Evolutionary conservation across 345 rosid species (phyloP).

Genomic region (Chamaenerion angustifolium): DNA sequence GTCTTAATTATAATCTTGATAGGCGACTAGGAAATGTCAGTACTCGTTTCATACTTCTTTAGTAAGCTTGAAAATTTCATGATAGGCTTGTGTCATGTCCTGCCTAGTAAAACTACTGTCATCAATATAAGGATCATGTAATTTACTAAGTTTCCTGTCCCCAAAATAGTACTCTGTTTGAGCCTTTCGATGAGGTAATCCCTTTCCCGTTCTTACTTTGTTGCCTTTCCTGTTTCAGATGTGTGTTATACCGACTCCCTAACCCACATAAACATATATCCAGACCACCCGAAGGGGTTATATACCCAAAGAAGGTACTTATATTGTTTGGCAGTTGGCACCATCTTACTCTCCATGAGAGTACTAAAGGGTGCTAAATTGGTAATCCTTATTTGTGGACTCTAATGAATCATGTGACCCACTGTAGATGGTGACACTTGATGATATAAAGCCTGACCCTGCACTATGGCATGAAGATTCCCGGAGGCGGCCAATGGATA

Average conservation of each 20-base stretch:
- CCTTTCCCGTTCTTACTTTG: not conserved
- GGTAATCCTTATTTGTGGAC: not conserved
- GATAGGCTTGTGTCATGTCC: no score
- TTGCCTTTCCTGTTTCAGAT: slow-evolving; percentile 46
- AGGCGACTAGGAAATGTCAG: no score
- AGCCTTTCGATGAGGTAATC: not conserved
- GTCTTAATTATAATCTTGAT: no score
- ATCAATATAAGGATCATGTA: no score
- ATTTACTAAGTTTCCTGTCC: not conserved
- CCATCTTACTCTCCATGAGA: no score
- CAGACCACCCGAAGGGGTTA: slow-evolving; percentile 46
- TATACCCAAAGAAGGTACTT: slow-evolving; percentile 59
- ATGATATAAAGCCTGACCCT: slow-evolving; percentile 52
- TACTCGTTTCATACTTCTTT: slow-evolving; percentile 30
- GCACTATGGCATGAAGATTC: slow-evolving; percentile 80
- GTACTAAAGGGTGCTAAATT: not conserved
- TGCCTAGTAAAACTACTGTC: no score
- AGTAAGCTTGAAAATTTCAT: slow-evolving; percentile 5
- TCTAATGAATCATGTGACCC: not conserved
- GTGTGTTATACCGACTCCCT: slow-evolving; percentile 74
- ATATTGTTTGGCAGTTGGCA: not conserved
- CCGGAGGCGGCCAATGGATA: slow-evolving; percentile 33
- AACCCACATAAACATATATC: slow-evolving; percentile 50
- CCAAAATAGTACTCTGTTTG: not conserved
- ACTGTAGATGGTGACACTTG: slow-evolving; percentile 38